Percentiles rank a stretch among this genome's conserved stretches.
These are phyloP conservation scores for Peniophora sp. DNA, from an alignment of 1,284 basidiomycete species.

Conservation along the genomic window DNA sequence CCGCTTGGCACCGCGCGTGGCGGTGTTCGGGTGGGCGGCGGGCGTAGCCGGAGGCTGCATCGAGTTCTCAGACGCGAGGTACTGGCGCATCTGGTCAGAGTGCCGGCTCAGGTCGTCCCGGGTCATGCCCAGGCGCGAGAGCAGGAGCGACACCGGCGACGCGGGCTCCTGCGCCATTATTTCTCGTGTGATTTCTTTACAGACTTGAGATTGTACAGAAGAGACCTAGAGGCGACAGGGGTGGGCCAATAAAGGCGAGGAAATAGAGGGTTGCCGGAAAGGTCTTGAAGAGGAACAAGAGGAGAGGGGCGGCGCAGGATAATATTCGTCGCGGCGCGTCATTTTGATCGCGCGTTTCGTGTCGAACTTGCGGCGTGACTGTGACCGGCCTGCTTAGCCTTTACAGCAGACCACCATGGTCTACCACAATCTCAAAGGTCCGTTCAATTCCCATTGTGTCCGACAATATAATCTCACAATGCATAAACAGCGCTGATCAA, in stretches of 20 bases:
- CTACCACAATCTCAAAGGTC: conserved; percentile 90
- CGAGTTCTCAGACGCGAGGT: conserved; percentile 45
- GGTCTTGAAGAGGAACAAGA: too few species aligned
- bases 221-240: too few species aligned
- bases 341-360: too few species aligned
- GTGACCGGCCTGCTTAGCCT: too few species aligned
- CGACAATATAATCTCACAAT: conserved; percentile 5
- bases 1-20: background rate
- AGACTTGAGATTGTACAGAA: background rate
- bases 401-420: conserved; percentile 40
- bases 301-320: too few species aligned
- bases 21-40: conserved; percentile 21
- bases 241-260: too few species aligned
- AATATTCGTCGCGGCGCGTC: too few species aligned
- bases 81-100: conserved; percentile 67
- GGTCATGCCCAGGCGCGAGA: conserved; percentile 60
- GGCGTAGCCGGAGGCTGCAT: conserved; percentile 6
- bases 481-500: conserved; percentile 76
- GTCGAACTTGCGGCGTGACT: too few species aligned
- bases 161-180: conserved; percentile 6
- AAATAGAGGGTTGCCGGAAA: background rate
- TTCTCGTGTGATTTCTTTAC: background rate
- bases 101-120: conserved; percentile 59
- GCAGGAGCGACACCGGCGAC: conserved; percentile 57
- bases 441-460: conserved; percentile 11